phyloP scores from a whole-genome alignment of 108 stramenopile genomes.

The Cyclostephanos tholiformis region DNA sequence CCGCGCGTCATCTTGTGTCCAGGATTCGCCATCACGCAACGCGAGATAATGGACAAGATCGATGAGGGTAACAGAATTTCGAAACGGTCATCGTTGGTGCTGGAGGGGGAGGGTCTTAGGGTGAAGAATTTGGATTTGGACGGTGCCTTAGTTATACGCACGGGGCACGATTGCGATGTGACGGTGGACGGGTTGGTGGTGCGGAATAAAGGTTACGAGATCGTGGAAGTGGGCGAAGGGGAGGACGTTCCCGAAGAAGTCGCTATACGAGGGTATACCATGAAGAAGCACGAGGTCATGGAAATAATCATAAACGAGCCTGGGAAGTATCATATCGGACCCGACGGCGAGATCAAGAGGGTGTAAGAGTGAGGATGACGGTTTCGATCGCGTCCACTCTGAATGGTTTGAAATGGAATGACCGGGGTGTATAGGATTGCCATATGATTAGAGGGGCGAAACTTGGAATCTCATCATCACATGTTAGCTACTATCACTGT shows the following conservation, averaged over 20 bases:
- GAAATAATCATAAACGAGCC: constrained; percentile 81
- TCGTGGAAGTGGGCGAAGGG: constrained; percentile 62
- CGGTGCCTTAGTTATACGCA: constrained; percentile 81
- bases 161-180: constrained; percentile 68
- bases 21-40: constrained; percentile 79
- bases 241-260: constrained; percentile 76
- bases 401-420: too few relatives aligned
- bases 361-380: constrained; percentile 5
- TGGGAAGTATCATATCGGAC: constrained; percentile 72
- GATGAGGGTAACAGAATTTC: constrained; percentile 66
- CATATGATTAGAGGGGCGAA: too few relatives aligned
- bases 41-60: constrained; percentile 74
- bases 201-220: constrained; percentile 79
- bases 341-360: constrained; percentile 66
- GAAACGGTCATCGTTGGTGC: constrained; percentile 70
- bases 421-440: too few relatives aligned
- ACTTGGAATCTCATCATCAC: too few relatives aligned
- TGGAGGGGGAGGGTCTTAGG: constrained; percentile 76
- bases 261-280: constrained; percentile 86
- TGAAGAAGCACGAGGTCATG: constrained; percentile 73
- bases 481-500: too few relatives aligned
- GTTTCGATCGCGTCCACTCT: too few relatives aligned
- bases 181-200: constrained; percentile 79
- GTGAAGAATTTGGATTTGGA: constrained; percentile 82
- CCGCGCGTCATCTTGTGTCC: constrained; percentile 81